phyloP scores from a whole-genome alignment of 2,329 filamentous ascomycete genomes.

The Penicillium sp. region DNA sequence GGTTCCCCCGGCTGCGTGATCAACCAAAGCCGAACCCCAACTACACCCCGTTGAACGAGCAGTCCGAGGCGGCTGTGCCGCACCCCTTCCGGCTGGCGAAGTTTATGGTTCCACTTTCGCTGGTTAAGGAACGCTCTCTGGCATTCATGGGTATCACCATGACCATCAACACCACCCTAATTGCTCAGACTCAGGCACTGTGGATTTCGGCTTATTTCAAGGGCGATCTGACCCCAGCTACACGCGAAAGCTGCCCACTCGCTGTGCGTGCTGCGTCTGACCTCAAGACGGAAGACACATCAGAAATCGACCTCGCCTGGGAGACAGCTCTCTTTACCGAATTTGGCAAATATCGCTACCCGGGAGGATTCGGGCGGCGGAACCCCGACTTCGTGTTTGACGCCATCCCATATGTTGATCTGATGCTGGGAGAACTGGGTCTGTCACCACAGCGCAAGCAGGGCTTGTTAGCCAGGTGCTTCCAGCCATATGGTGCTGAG shows the following conservation, averaged over 20 bases:
- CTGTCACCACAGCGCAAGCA: constrained; percentile 49
- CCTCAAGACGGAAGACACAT: constrained; percentile 13
- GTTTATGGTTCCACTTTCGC: constrained; percentile 48
- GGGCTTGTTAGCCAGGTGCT: constrained; percentile 33
- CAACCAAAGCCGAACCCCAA: constrained; percentile 38
- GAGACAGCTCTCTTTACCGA: constrained; percentile 65
- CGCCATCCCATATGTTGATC: constrained; percentile 69
- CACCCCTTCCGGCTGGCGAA: constrained; percentile 51
- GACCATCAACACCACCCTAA: constrained; percentile 47
- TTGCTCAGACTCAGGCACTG: constrained; percentile 54
- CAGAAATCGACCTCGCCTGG: constrained; percentile 42
- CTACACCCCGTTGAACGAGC: constrained; percentile 33
- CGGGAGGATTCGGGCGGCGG: constrained; percentile 57
- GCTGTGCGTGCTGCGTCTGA: constrained; percentile 15
- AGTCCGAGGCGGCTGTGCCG: constrained; percentile 40
- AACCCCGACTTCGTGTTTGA: constrained; percentile 71
- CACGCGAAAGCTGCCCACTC: constrained; percentile 26
- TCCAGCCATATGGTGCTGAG: constrained; percentile 39
- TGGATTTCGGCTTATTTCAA: constrained; percentile 68
- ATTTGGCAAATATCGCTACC: constrained; percentile 69
- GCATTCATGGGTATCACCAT: constrained; percentile 52
- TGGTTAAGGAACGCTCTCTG: constrained; percentile 45
- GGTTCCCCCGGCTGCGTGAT: constrained; percentile 51
- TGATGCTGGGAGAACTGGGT: constrained; percentile 65
- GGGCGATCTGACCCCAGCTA: constrained; percentile 45